phyloP scores from a whole-genome alignment of 768 basidiomycete species.

The Scleroderma citrinum region DNA sequence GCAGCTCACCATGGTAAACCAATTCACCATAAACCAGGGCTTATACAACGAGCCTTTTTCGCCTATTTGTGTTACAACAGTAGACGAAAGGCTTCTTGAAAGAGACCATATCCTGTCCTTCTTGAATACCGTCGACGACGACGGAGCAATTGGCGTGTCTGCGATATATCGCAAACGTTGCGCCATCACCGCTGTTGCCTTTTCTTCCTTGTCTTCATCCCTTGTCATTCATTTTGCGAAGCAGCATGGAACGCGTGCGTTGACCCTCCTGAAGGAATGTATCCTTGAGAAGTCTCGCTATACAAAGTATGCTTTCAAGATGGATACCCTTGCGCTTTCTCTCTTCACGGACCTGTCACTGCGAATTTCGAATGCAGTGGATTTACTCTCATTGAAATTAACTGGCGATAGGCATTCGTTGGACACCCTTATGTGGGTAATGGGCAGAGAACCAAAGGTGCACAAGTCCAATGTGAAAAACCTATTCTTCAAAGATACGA shows the following conservation, averaged over 20 bases:
- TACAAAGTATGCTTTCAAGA: constrained; percentile 36
- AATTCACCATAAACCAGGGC: constrained; percentile 26
- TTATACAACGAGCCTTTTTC: constrained; percentile 25
- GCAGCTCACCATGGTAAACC: background rate
- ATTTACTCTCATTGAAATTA: constrained; percentile 33
- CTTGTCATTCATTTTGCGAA: constrained; percentile 31
- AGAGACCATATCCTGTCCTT: constrained; percentile 23
- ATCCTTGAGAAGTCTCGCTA: constrained; percentile 27
- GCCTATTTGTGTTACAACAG: constrained; percentile 23
- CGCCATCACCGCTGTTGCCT: constrained; percentile 32
- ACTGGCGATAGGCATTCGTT: constrained; percentile 25
- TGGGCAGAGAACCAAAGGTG: constrained; percentile 34
- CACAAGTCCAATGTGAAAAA: constrained; percentile 19
- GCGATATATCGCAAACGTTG: constrained; percentile 35
- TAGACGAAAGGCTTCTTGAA: constrained; percentile 12
- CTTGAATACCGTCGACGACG: constrained; percentile 16
- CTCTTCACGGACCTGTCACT: constrained; percentile 36
- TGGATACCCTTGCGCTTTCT: constrained; percentile 40
- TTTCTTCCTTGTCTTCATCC: constrained; percentile 31
- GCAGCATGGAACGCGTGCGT: constrained; percentile 5
- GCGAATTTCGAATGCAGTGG: constrained; percentile 31
- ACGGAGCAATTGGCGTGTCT: constrained; percentile 34
- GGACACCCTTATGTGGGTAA: constrained; percentile 26
- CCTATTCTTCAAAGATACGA: constrained; percentile 29
- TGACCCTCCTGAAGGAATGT: constrained; percentile 22